These are phyloP conservation scores for Glebionis coronaria DNA, from an alignment of 129 eudicot species.

Conservation along the genomic window DNA sequence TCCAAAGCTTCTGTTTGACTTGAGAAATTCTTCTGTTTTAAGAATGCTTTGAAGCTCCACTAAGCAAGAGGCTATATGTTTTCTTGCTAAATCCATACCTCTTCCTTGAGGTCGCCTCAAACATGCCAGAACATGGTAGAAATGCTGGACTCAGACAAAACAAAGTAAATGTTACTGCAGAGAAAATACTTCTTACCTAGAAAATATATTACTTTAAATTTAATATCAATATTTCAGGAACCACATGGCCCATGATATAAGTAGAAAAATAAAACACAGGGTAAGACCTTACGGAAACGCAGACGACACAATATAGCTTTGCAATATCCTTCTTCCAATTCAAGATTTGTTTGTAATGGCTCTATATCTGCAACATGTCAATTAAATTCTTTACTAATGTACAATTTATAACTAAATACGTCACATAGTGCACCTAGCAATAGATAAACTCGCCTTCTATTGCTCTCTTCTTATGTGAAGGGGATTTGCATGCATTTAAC, in stretches of 20 bases:
- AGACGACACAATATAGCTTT: slow-evolving; percentile 89
- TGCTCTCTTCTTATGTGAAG: slow-evolving; percentile 61
- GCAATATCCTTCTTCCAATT: slow-evolving; percentile 95
- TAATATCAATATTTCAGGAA: neutral
- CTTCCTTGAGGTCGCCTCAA: slow-evolving; percentile 89
- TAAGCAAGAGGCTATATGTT: slow-evolving; percentile 70
- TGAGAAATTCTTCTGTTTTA: slow-evolving; percentile 62
- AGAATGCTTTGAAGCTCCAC: slow-evolving; percentile 69
- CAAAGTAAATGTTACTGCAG: slow-evolving; percentile 25
- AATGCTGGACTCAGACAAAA: slow-evolving; percentile 59
- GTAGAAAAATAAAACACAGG: slow-evolving; percentile 48
- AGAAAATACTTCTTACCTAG: slow-evolving; percentile 8
- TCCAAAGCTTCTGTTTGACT: slow-evolving; percentile 43
- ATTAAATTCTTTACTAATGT: slow-evolving; percentile 21
- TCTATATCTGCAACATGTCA: slow-evolving; percentile 66
- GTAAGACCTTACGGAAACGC: slow-evolving; percentile 99
- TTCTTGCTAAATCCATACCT: slow-evolving; percentile 90
- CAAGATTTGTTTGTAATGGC: slow-evolving; percentile 70
- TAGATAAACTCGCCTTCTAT: slow-evolving; percentile 54
- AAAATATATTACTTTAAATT: neutral
- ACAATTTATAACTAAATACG: neutral
- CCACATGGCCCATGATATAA: slow-evolving; percentile 13
- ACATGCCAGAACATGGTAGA: slow-evolving; percentile 66
- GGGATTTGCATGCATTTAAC: slow-evolving; percentile 79
- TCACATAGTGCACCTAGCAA: neutral